Evolutionary conservation across 2,329 filamentous ascomycete species (phyloP).

Genomic region (Onygenales sp.): DNA sequence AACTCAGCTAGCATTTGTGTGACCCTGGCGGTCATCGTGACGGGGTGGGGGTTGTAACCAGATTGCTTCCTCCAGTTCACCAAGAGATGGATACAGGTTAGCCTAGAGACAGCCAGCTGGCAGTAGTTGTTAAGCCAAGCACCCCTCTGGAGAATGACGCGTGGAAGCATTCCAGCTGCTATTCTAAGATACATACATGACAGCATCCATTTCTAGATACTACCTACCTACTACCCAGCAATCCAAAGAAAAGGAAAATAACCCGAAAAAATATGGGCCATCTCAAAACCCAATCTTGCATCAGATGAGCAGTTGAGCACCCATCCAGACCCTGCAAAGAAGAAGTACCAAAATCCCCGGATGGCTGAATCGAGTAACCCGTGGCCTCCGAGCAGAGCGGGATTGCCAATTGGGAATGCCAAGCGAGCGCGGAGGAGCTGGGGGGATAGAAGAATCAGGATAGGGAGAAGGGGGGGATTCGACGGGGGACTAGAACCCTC

Average conservation of each 20-base stretch:
- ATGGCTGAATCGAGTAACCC: slow-evolving; percentile 5
- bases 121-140: too few relatives aligned
- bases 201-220: background rate
- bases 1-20: too few relatives aligned
- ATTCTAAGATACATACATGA: background rate
- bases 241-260: background rate
- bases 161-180: background rate
- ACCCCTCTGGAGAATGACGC: too few relatives aligned
- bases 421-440: background rate
- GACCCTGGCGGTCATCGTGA: too few relatives aligned
- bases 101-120: too few relatives aligned
- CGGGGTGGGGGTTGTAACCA: too few relatives aligned
- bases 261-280: background rate
- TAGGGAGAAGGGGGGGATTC: background rate
- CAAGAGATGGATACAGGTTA: too few relatives aligned
- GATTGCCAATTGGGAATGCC: slow-evolving; percentile 5
- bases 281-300: background rate
- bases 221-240: background rate
- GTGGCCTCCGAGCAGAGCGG: background rate
- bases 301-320: background rate
- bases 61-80: too few relatives aligned
- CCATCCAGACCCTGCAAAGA: too few relatives aligned
- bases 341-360: background rate
- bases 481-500: too few relatives aligned
- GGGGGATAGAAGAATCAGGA: background rate